phyloP scores from a whole-genome alignment of 768 basidiomycete species.

The Pleurotus djamor region DNA sequence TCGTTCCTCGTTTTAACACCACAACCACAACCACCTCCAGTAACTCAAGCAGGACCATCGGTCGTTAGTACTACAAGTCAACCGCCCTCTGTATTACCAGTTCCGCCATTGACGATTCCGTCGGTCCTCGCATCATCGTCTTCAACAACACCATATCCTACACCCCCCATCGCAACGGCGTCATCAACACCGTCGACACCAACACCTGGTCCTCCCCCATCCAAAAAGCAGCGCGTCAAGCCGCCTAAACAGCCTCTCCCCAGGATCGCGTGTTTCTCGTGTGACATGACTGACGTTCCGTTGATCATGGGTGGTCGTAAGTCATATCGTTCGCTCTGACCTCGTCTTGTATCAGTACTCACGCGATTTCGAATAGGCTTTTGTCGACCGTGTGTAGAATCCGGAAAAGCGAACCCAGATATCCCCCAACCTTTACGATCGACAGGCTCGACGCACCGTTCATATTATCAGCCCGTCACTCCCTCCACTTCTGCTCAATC shows the following conservation, averaged over 20 bases:
- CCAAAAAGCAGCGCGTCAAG: constrained; percentile 40
- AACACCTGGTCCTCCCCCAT: constrained; percentile 10
- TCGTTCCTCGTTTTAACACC: background rate
- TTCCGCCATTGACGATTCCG: background rate
- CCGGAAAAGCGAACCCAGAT: constrained; percentile 38
- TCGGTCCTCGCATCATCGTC: background rate
- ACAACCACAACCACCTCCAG: background rate
- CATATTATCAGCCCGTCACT: background rate
- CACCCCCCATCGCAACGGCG: background rate
- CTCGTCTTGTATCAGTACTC: background rate
- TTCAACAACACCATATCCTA: background rate
- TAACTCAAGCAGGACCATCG: background rate
- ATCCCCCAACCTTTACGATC: constrained; percentile 16
- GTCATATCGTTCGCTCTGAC: background rate
- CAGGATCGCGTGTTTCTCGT: constrained; percentile 54
- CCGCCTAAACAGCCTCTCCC: constrained; percentile 30
- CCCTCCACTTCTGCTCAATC: background rate
- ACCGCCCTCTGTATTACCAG: background rate
- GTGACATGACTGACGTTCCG: constrained; percentile 68
- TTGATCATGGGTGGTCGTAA: constrained; percentile 75
- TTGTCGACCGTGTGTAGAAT: constrained; percentile 66
- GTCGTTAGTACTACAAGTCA: background rate
- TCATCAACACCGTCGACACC: background rate
- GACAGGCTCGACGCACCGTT: background rate
- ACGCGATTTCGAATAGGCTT: constrained; percentile 39